Evolutionary conservation across 768 basidiomycete genomes (phyloP).

Genomic region (Mycena filopes): DNA sequence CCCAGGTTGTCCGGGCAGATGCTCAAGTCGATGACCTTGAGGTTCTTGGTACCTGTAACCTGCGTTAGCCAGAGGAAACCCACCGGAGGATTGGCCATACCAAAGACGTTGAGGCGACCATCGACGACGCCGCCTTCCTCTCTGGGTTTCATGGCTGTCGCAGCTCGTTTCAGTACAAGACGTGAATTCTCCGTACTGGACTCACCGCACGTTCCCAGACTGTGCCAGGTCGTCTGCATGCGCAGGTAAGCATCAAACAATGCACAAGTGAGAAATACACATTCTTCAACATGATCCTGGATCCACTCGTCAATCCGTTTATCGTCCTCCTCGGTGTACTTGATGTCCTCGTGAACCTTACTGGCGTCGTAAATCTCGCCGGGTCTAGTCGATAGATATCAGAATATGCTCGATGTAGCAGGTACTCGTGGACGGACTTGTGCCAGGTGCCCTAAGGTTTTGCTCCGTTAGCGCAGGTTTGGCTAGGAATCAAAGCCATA

Average conservation of each 20-base stretch:
- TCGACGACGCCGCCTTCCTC: constrained; percentile 76
- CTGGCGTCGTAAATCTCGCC: constrained; percentile 61
- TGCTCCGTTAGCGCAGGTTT: not conserved
- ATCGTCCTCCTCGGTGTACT: constrained; percentile 75
- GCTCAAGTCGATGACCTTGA: constrained; percentile 75
- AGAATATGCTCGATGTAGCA: no score
- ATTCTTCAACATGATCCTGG: constrained; percentile 76
- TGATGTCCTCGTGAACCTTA: constrained; percentile 72
- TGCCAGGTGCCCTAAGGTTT: constrained; percentile 62
- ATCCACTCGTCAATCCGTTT: constrained; percentile 72
- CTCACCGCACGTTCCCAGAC: constrained; percentile 63
- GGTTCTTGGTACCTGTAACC: constrained; percentile 63
- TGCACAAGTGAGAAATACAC: no score
- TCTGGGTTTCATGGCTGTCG: constrained; percentile 72
- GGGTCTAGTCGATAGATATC: constrained; percentile 41
- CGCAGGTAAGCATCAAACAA: no score
- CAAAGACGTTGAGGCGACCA: constrained; percentile 69
- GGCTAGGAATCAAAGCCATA: constrained; percentile 30
- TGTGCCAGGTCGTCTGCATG: constrained; percentile 85
- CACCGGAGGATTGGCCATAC: constrained; percentile 26
- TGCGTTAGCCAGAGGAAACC: not conserved
- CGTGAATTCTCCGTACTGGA: not conserved
- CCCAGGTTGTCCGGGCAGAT: constrained; percentile 81
- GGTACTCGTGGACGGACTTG: constrained; percentile 25
- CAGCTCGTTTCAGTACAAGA: not conserved